Evolutionary conservation across 805 yeast genomes (phyloP), one percentile per base, ranked within the genome.

Genomic region (Cyberlindnera sargentensis): DNA sequence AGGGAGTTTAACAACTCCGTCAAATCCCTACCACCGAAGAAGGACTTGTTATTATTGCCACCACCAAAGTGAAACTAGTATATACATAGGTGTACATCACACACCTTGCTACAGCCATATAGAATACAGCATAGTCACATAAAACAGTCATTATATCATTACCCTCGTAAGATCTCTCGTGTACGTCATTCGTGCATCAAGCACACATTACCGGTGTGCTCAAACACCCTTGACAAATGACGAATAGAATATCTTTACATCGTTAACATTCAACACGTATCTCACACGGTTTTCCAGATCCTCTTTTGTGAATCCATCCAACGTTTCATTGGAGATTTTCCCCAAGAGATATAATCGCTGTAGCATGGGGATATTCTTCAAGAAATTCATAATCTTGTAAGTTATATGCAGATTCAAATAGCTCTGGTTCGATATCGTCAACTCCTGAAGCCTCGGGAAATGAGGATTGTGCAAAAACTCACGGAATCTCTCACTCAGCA

Each of bases 1-100:
- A 75, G 95, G 49, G 96, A 89, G 51, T 91, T 86, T 59, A 72
- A 72, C 24, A 66, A 70, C 45, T 63, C 73, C 7, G 43, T 34
- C 2, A 48, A 48, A 34, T 15, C 35, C 6, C 39, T 46, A 3
- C 49, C 47, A 10, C 49, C 49, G 37, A 48, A 48, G 47, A 45
- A 48, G 30, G 51, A 45, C 33, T 30, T 44, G 40, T 35, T 49
- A 20, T 28, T 47, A 8, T 27, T 47, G 8, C 45, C 48, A 10
- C 47, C 50, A 9, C 44, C 48, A 29, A 45, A 47, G 29, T 42
- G 37, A 43, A 34, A 23, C 20, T 10, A 5, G 25, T 31, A 30
- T 15, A 34, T 34, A 34, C 7, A 34, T 31, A 31, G n/a, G 6
- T 31, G 33, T 31, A 31, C 10, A 24, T 26, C 11, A 15, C 37